Base-by-base conservation (phyloP, 2,329 filamentous ascomycete genomes). In the Bipolaris zeicola region DNA sequence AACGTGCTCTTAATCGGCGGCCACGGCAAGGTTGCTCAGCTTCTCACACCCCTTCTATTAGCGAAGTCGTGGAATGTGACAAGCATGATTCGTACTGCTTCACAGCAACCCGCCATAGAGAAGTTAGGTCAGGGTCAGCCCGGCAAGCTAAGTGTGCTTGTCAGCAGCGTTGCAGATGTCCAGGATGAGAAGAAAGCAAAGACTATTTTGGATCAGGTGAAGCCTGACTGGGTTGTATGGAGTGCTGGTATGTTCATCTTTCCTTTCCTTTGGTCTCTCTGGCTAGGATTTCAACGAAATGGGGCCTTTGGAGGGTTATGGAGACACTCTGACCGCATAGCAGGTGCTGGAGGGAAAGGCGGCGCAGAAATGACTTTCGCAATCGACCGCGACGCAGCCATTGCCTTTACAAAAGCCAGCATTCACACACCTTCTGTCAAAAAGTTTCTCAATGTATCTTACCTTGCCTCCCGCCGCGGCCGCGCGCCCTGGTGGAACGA, bases 21-120 rank as follows among this genome's bases (percentile, higher is more conserved):
- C 68, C 90, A 93, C 79, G 91, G 91, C 78, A 91, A 92, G 73
- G 77, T 95, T 57, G 85, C 90, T 63, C 85, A 90, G 56, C 78
- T 88, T 41, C 83, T 95, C 37, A 95, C 91, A 7, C 89, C 89
- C 1, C 82, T 93, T 57, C 86, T 96, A 6, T 85, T 95, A 39
- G 81, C 86, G 48, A 86, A 87, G 63, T 85, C 85, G 33, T 94
- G 90, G 89, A 85, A 85, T 63, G 89, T 96, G 51, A 92, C 89
- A 57, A 91, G 88, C 72, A 80, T 95, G 58, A 88, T 96, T 73
- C 89, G 91, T 67, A 85, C 87, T 61, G 79, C 85, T n/a, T 85
- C 87, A 0, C 91, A 95, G 64, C 82, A 84, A 41, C 71, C 80
- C 3, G 79, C 86, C 50, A 87, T 96, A 55, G 78, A 88, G 65